These are phyloP conservation scores for Paramecium biaurelia DNA, from an alignment of 73 alveolate genomes.

Conservation along the genomic window DNA sequence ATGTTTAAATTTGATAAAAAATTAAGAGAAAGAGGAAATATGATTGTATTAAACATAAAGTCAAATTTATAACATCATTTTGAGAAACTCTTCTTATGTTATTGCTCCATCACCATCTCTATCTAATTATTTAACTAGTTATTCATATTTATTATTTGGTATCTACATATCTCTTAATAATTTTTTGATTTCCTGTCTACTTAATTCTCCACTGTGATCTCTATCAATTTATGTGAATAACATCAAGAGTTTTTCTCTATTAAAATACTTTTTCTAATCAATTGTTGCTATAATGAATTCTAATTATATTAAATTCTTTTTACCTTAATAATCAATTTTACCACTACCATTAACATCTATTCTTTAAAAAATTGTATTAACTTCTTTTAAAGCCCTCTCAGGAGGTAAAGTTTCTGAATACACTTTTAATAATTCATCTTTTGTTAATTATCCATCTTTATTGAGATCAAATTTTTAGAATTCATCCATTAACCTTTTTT, in stretches of 20 bases:
- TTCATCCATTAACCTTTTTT: constrained; percentile 2
- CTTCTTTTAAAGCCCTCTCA: constrained; percentile 10
- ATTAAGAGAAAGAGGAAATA: not conserved
- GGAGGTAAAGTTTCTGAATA: not conserved
- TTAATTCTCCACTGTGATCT: constrained; percentile 52
- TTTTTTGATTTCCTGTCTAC: not conserved
- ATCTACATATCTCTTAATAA: constrained; percentile 24
- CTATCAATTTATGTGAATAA: constrained; percentile 6
- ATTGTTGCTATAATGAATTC: constrained; percentile 53
- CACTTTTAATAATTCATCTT: not conserved
- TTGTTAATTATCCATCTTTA: not conserved
- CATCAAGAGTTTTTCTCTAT: not conserved
- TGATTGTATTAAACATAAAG: not conserved
- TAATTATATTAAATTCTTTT: not conserved
- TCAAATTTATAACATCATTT: not conserved
- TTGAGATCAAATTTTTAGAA: not conserved
- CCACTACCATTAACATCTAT: constrained; percentile 12
- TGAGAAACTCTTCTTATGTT: not conserved
- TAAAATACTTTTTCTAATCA: constrained; percentile 38
- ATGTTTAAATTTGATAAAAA: not conserved
- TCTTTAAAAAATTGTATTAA: constrained; percentile 15
- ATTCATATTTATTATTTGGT: not conserved
- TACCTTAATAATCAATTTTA: constrained; percentile 45
- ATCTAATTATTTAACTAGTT: not conserved
- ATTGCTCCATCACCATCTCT: constrained; percentile 35